Base-by-base conservation (phyloP, 2,329 filamentous ascomycete species). In the Fusarium denticulatum region DNA sequence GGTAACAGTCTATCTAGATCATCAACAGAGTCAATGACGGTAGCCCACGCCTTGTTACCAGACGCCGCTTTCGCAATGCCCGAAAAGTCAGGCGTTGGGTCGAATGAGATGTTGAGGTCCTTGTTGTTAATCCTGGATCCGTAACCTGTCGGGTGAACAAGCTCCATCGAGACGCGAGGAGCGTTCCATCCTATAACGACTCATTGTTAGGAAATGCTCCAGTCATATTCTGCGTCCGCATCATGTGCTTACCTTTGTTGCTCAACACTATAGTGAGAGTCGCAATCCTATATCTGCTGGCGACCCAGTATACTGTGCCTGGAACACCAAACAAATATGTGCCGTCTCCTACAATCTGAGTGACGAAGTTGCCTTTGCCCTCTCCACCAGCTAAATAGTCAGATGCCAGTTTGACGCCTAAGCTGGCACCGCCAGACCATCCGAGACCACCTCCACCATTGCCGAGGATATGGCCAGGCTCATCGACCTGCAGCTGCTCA, bases 401-500 rank as follows among this genome's bases (percentile, higher is more conserved):
- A 6, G 74, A 88, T 0, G 92, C 93, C 9, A 95, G 86, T 78
- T 94, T 94, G 78, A 94, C 90, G 5, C 93, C 93, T 11, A 57
- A 57, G 14, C 39, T 90, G 52, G 84, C 93, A 22, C 93, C 93
- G 22, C 92, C 92, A 18, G 89, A 92, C 93, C 93, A 95, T 3
- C 93, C 93, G 0, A 95, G 88, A 5, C 93, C 93, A 18, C 92
- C 92, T 9, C 91, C 93, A 6, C 93, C 93, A 79, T 93, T 94
- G 77, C 94, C 94, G 77, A 95, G 88, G 90, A 91, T 94, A 3
- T 88, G 89, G 0, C 92, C 92, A 0, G 93, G 92, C 0, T 89
- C 78, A 1, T 87, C 89, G 3, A 89, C 86, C 73, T 90, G 89
- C 12, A 96, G 83, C 72, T 94, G 92, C 72, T 95, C 92, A 22